Base-by-base conservation (phyloP, 1,284 basidiomycete genomes). In the Inonotus obliquus region DNA sequence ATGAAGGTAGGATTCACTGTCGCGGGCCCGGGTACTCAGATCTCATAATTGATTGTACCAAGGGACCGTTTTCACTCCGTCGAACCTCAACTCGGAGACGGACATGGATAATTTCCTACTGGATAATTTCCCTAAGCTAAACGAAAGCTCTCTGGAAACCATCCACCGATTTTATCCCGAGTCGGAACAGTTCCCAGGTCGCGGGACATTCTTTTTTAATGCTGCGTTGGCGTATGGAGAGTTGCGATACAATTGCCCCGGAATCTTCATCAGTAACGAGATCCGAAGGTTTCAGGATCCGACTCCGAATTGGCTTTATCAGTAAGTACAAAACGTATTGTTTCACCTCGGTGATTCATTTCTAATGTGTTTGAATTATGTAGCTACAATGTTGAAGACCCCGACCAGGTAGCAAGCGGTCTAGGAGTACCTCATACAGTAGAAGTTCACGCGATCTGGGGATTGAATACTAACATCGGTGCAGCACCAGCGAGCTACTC, bases 351-450 rank as follows among this genome's bases (percentile, higher is more conserved):
- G 19, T 19, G 19, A 44, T 37, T 32, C 9, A 19, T 37, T 25
- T 37, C 25, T 23, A 37, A 55, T 44, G 27, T n/a, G 35, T 39
- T n/a, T 25, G 14, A 54, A 52, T 19, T 14, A 4, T 14, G 14
- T 35, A 68, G 67, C 21, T 66, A 65, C 48, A 68, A 68, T 41
- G 67, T 68, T 1, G 51, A 63, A 27, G 66, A 66, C n/a, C 64
- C 64, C 21, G 48, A 55, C 19, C 37, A 65, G 38, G 48, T 65
- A n/a, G 64, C 63, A 4, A 10, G 21, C 0, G 67, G 67, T 5
- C 21, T 65, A 6, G 67, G 67, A 11, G 64, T 65, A n/a, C 65
- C 63, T 13, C 67, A 68, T 35, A 62, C 61, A 1, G 58, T 63
- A 17, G 67, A 68, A 48, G 38, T 64, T 41, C 44, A 54, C 14